Evolutionary conservation across 495 filamentous ascomycete species (phyloP).

Genomic region (Staphylotrichum longicolle): DNA sequence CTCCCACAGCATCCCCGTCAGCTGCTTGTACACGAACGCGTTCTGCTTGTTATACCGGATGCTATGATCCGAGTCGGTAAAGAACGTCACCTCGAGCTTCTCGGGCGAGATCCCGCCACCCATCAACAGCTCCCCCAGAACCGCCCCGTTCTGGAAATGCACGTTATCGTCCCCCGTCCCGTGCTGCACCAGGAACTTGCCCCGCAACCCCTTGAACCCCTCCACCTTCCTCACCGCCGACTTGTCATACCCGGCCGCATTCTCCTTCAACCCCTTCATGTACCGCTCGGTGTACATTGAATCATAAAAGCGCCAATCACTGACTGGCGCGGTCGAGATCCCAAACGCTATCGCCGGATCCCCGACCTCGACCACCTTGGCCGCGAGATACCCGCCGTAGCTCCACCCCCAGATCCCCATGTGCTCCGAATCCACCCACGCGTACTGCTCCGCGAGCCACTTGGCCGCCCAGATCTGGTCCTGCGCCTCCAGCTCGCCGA

Average conservation of each 20-base stretch:
- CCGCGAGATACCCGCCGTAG: slow-evolving; percentile 57
- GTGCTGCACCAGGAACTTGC: slow-evolving; percentile 54
- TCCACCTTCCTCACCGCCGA: slow-evolving; percentile 43
- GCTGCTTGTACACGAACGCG: slow-evolving; percentile 50
- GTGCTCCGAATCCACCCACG: slow-evolving; percentile 48
- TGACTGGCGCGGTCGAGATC: slow-evolving; percentile 53
- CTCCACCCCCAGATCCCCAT: slow-evolving; percentile 61
- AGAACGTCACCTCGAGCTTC: slow-evolving; percentile 51
- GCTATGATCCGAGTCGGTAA: slow-evolving; percentile 55
- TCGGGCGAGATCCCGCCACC: slow-evolving; percentile 48
- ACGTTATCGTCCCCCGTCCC: slow-evolving; percentile 61
- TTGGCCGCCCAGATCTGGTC: slow-evolving; percentile 59
- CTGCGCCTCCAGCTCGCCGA: slow-evolving; percentile 53
- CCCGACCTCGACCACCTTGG: slow-evolving; percentile 54
- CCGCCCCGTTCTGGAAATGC: slow-evolving; percentile 57
- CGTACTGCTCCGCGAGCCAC: slow-evolving; percentile 39
- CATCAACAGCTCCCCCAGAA: slow-evolving; percentile 51
- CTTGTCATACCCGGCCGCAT: slow-evolving; percentile 48
- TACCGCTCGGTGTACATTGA: slow-evolving; percentile 63
- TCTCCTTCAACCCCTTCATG: slow-evolving; percentile 55
- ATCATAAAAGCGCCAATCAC: slow-evolving; percentile 63
- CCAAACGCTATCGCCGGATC: slow-evolving; percentile 53
- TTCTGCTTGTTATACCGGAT: slow-evolving; percentile 48
- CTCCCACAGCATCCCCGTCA: slow-evolving; percentile 40
- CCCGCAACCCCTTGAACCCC: slow-evolving; percentile 53